Conservation (phyloP, 2,329 filamentous ascomycete species). For the Pyrenophora tritici-repentis region DNA sequence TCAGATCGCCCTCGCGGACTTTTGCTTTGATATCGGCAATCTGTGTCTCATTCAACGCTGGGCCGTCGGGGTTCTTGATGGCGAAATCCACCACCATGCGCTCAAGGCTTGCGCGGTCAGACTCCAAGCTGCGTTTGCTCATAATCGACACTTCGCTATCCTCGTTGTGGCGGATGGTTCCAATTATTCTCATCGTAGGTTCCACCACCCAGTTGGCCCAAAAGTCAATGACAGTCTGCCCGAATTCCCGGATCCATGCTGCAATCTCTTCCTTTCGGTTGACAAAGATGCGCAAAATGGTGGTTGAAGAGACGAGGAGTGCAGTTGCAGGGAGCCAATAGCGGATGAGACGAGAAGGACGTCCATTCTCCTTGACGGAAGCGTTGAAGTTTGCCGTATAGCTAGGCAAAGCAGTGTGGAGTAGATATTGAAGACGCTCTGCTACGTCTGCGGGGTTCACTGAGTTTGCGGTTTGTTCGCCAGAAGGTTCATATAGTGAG, state of each 20-base stretch:
- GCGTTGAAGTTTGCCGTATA: slow-evolving; percentile 64
- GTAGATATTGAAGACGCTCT: slow-evolving; percentile 69
- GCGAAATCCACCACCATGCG: slow-evolving; percentile 99
- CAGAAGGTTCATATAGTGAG: slow-evolving; percentile 47
- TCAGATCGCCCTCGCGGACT: slow-evolving; percentile 90
- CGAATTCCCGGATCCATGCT: slow-evolving; percentile 79
- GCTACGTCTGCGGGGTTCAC: slow-evolving; percentile 62
- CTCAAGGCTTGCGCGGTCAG: slow-evolving; percentile 88
- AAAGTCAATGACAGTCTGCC: slow-evolving; percentile 81
- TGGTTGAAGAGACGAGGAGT: slow-evolving; percentile 77
- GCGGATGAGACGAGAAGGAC: slow-evolving; percentile 73
- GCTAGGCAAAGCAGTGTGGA: slow-evolving; percentile 69
- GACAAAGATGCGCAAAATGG: slow-evolving; percentile 77
- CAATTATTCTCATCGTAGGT: slow-evolving; percentile 79
- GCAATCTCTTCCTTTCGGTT: slow-evolving; percentile 77
- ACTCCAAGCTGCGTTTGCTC: slow-evolving; percentile 88
- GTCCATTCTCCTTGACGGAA: slow-evolving; percentile 69
- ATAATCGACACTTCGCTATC: slow-evolving; percentile 95
- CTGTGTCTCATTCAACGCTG: slow-evolving; percentile 67
- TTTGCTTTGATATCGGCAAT: slow-evolving; percentile 75
- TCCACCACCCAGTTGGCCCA: slow-evolving; percentile 97
- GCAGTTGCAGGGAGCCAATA: slow-evolving; percentile 84
- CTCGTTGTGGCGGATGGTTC: slow-evolving; percentile 90
- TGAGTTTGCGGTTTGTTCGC: slow-evolving; percentile 40
- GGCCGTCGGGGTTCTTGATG: slow-evolving; percentile 73